These are phyloP conservation scores for Hansenula sp. DNA, from an alignment of 1,139 yeast genomes.

Conservation along the genomic window DNA sequence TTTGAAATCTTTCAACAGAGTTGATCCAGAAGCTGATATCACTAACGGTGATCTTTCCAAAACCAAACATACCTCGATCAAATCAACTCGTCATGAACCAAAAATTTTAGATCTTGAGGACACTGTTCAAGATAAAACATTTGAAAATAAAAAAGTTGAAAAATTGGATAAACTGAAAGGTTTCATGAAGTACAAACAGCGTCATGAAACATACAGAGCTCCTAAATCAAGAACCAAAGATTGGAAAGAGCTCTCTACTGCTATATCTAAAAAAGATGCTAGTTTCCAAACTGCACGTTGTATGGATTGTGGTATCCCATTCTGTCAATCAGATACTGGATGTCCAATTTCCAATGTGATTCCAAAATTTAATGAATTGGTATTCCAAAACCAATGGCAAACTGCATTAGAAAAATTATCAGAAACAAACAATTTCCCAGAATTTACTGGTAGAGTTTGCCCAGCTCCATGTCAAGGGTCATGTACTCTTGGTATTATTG, in stretches of 20 bases:
- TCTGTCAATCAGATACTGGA: constrained; percentile 97
- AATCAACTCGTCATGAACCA: constrained; percentile 60
- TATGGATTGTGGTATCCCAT: constrained; percentile 99
- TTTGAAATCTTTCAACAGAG: constrained; percentile 58
- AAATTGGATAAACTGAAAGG: constrained; percentile 84
- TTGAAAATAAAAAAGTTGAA: constrained; percentile 55
- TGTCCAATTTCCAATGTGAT: constrained; percentile 96
- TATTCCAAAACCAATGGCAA: constrained; percentile 92
- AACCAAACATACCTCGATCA: constrained; percentile 44
- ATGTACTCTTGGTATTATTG: constrained; percentile 90
- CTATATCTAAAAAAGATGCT: constrained; percentile 83
- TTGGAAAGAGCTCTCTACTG: constrained; percentile 87
- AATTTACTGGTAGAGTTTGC: constrained; percentile 96
- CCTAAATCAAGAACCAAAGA: constrained; percentile 76
- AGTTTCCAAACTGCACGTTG: constrained; percentile 96
- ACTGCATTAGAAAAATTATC: constrained; percentile 88
- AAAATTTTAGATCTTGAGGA: constrained; percentile 88
- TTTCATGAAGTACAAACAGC: constrained; percentile 89
- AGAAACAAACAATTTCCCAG: constrained; percentile 98
- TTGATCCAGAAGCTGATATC: constrained; percentile 81
- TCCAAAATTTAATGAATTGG: constrained; percentile 97
- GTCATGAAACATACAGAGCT: constrained; percentile 81
- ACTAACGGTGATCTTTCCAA: constrained; percentile 75
- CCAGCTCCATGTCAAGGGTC: constrained; percentile 99
- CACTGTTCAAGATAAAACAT: constrained; percentile 65